A percentile compares a stretch with the other conserved stretches of the same genome.
These are phyloP conservation scores for Porogramme epimiltina DNA, from an alignment of 1,284 basidiomycete species.

Conservation along the genomic window DNA sequence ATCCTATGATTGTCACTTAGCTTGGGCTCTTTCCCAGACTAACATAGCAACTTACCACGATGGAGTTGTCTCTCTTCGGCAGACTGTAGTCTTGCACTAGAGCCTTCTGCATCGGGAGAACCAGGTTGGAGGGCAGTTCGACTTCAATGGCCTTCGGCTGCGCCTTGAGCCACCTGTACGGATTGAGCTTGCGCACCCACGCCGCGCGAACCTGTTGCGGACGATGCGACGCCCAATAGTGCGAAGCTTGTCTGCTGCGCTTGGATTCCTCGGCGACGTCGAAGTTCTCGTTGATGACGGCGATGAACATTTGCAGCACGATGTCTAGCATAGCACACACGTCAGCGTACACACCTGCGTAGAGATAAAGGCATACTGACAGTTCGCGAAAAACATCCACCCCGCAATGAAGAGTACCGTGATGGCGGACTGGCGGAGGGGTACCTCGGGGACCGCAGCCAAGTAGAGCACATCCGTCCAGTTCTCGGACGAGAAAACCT, in stretches of 20 bases:
- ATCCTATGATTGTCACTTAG: constrained; percentile 12
- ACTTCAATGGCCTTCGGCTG: constrained; percentile 76
- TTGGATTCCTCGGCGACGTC: constrained; percentile 92
- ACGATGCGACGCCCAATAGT: constrained; percentile 62
- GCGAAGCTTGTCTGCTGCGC: constrained; percentile 77
- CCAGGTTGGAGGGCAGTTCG: constrained; percentile 70
- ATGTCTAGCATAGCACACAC: constrained; percentile 67
- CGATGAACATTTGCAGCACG: constrained; percentile 97
- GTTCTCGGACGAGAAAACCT: constrained; percentile 94
- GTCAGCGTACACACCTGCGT: constrained; percentile 11
- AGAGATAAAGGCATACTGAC: constrained; percentile 45
- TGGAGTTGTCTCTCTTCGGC: constrained; percentile 36
- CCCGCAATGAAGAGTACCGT: constrained; percentile 76
- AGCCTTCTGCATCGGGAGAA: constrained; percentile 77
- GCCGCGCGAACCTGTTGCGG: constrained; percentile 52
- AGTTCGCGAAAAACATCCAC: constrained; percentile 95
- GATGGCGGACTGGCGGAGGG: constrained; percentile 74
- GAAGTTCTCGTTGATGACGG: constrained; percentile 98
- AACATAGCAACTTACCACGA: neutral
- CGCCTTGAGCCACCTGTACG: constrained; percentile 81
- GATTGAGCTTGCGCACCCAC: constrained; percentile 85
- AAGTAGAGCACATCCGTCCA: constrained; percentile 88
- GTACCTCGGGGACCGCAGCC: constrained; percentile 64
- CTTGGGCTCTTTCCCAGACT: neutral
- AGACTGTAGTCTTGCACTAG: constrained; percentile 65